These are phyloP conservation scores for Suhomyces atakaporum DNA, from an alignment of 1,139 yeast species.

Conservation along the genomic window DNA sequence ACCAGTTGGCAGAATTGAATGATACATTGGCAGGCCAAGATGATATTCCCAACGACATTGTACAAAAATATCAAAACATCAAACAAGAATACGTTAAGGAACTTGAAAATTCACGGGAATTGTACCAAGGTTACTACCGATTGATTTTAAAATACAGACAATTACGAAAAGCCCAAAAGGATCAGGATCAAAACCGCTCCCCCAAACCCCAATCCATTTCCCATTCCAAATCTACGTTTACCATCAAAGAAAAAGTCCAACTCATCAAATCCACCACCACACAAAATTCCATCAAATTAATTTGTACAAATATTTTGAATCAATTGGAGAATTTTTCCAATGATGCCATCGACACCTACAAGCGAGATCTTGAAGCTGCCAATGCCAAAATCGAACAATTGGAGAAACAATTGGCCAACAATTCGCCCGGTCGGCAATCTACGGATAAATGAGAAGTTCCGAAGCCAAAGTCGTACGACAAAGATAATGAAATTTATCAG, in stretches of 20 bases:
- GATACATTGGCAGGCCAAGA: constrained; percentile 15
- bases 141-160: constrained; percentile 44
- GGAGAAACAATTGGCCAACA: background rate
- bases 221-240: constrained; percentile 9
- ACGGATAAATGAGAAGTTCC: too few relatives aligned
- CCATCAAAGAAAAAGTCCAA: constrained; percentile 25
- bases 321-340: constrained; percentile 23
- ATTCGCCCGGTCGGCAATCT: too few relatives aligned
- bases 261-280: constrained; percentile 26
- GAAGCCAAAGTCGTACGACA: too few relatives aligned
- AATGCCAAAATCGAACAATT: constrained; percentile 2
- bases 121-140: constrained; percentile 41
- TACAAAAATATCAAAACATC: constrained; percentile 30
- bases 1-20: constrained; percentile 24
- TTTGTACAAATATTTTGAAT: constrained; percentile 27
- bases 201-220: too few relatives aligned
- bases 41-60: constrained; percentile 16
- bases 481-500: background rate
- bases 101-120: constrained; percentile 28
- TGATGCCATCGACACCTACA: constrained; percentile 15
- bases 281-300: constrained; percentile 24
- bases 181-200: too few relatives aligned
- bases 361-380: constrained; percentile 3
- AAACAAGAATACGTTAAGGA: constrained; percentile 36
- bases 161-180: constrained; percentile 26